phyloP scores from a whole-genome alignment of 176 grass and related monocot species.

The Themeda triandra region DNA sequence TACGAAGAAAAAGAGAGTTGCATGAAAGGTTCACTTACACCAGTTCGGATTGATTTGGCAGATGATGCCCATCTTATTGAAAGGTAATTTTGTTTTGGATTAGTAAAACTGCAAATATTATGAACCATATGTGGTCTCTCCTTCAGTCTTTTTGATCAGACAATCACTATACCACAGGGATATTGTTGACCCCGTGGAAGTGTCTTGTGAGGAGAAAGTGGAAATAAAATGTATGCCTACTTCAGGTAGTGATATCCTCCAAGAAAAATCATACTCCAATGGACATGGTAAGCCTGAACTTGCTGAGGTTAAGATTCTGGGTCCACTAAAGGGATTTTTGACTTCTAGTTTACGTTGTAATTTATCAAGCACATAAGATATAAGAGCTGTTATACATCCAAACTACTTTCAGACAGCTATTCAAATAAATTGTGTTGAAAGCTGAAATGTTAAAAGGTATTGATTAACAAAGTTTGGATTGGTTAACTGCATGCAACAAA shows the following conservation, averaged over 20 bases:
- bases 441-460: not conserved
- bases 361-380: too few relatives aligned
- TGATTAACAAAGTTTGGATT: not conserved
- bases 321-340: not conserved
- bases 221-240: not conserved
- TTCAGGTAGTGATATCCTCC: not conserved
- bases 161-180: constrained; percentile 8
- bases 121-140: not conserved
- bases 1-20: not conserved
- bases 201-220: not conserved
- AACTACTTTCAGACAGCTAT: not conserved
- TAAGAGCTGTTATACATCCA: not conserved
- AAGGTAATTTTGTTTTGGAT: constrained; percentile 27
- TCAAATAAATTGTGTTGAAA: not conserved
- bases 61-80: not conserved
- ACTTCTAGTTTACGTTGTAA: not conserved
- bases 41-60: not conserved
- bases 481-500: not conserved
- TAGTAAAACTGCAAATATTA: not conserved
- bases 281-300: constrained; percentile 21
- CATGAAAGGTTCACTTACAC: not conserved
- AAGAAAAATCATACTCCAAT: not conserved
- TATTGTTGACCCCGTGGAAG: not conserved
- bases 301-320: not conserved
- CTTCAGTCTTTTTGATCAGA: constrained; percentile 23